Evolutionary conservation across 257 asterid genomes (phyloP).

Genomic region (Orobanche coerulescens): DNA sequence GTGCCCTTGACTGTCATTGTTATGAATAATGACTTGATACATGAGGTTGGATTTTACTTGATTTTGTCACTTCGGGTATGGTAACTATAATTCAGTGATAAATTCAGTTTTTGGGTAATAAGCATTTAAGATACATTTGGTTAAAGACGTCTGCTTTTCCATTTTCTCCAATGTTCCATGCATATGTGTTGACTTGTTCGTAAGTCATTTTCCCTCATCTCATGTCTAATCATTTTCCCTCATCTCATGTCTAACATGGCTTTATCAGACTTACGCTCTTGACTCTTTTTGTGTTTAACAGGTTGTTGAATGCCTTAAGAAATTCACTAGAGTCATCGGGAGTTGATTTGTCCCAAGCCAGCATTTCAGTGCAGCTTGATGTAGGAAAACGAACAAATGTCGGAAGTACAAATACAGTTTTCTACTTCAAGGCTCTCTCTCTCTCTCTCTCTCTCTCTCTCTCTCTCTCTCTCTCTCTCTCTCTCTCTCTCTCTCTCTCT

Average conservation of each 20-base stretch:
- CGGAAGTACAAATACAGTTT: neutral
- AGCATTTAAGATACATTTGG: neutral
- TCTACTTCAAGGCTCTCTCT: neutral
- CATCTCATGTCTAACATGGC: neutral
- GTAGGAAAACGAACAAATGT: slow-evolving; percentile 28
- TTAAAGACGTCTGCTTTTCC: neutral
- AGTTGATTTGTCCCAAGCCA: slow-evolving; percentile 48
- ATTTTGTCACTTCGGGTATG: neutral
- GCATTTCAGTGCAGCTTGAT: slow-evolving; percentile 51
- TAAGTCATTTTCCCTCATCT: neutral
- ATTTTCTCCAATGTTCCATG: too few species aligned
- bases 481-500: too few species aligned
- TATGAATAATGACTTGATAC: neutral
- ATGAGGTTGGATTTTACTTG: neutral
- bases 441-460: neutral
- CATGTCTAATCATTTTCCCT: neutral
- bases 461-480: too few species aligned
- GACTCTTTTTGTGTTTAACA: neutral
- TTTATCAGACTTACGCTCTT: neutral
- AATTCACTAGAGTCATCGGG: slow-evolving; percentile 48
- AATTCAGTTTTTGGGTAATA: neutral
- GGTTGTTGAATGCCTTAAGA: slow-evolving; percentile 25
- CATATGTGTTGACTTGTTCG: too few species aligned
- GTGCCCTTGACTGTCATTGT: neutral
- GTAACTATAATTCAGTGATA: neutral